Evolutionary conservation across 2,329 filamentous ascomycete genomes (phyloP), one percentile per base, ranked within the genome.

Genomic region (Nemania serpens): DNA sequence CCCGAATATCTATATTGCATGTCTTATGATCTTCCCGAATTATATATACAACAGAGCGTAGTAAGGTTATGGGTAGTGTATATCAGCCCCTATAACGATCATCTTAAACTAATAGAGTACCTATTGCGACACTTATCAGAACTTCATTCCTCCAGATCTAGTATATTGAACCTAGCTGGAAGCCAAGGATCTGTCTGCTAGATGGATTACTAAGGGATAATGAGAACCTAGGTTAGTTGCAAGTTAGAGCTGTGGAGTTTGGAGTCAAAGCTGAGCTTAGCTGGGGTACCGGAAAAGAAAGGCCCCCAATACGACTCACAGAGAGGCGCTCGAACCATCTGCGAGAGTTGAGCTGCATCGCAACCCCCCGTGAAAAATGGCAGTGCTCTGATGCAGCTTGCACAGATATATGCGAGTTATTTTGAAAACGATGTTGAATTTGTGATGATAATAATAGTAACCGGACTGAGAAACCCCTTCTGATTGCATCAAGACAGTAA

Each of bases 1-100:
- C 43, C 49, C n/a, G 57, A 63, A 55, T 59, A 55, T 47, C 69
- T 73, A 73, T 73, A 73, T 69, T 68, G 69, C 71, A 72, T 68
- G 72, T 73, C 69, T 71, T 73, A 73, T 70, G 67, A 71, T 69
- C 69, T 63, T 62, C 50, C 47, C 62, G 41, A 51, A 46, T 39
- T 45, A 20, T 39, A 46, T 52, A 18, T 15, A n/a, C n/a, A 29
- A 13, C 10, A 12, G 15, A 20, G 43, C 29, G 13, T 45, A 45
- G 18, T 45, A 29, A 29, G 25, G 25, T 29, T 29, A 3, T 3
- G 7, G 41, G 41, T 7, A 12, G 12, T 15, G 33, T 51, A 58
- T 58, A 58, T 39, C 29, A 58, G 12, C 2, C 45, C 22, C 45
- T 43, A 55, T 55, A 62, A 51, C 33, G 22, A 55, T 43, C 33